Base-by-base conservation (phyloP, 805 yeast species). In the Candida insectorum region DNA sequence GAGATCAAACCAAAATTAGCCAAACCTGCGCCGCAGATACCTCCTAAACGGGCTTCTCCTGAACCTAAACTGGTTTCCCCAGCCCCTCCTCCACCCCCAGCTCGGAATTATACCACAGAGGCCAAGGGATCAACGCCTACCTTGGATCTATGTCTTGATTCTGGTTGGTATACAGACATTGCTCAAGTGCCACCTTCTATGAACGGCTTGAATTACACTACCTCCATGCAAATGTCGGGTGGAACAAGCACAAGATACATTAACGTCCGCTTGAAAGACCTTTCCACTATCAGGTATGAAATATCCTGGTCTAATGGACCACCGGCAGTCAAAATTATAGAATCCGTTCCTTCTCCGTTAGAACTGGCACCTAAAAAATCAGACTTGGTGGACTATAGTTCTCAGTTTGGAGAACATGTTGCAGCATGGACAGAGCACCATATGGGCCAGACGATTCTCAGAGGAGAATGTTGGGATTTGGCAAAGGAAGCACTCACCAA, bases 391-490 rank as follows among this genome's bases (percentile, higher is more conserved):
- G 49, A 44, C 4, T 65, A 64, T 24, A 56, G 62, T 28, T 38
- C 54, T 15, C 54, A 52, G 30, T 75, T 56, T 45, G 78, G 79
- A n/a, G 73, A 69, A 13, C 67, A 73, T 43, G 62, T 76, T 8
- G 79, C 77, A 3, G 56, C 65, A 18, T 76, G 81, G 82, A 61
- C 71, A 49, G 76, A 73, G 40, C 68, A 62, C 16, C 62, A 64
- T 14, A 43, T 56, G 20, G 79, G 79, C 6, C 57, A 62, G 30
- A 51, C 54, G 31, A 78, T 76, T 8, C 79, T 78, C 2, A 51
- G 65, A 24, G 82, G 82, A 5, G 81, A 76, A 44, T 75, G 82
- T 43, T 76, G 81, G 81, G 77, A 77, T 21, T 61, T 76, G 37
- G 81, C 80, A 0, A 69, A 62, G 33, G 73, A 73, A 30, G 79